Base-by-base conservation (phyloP, 371 early-diverging fungal genomes). In the Rhizopus sp. region DNA sequence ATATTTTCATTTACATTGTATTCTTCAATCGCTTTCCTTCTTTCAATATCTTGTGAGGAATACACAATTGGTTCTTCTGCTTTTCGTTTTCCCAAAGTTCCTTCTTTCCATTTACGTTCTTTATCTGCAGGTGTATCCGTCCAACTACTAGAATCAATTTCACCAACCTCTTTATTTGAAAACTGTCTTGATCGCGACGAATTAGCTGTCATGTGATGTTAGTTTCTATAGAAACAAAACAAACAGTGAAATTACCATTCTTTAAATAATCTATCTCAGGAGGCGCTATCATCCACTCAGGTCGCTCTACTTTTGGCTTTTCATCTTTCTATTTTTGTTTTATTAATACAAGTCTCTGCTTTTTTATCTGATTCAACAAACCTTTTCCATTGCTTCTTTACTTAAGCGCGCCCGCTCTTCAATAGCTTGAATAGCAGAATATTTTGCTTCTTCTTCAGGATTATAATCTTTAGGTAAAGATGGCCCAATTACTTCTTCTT, bases 261-360 rank as follows among this genome's bases (percentile, higher is more conserved):
- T 68, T 70, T 34, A 83, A 55, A 44, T 83, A 69, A 50, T 81
- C 73, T 0, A 83, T 69, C 49, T 83, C 81, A 15, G 88, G 88
- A 30, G 88, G 88, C 1, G 83, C 73, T 39, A 84, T 53, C 88
- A 88, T 88, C 88, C 88, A 88, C 47, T 86, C 87, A 12, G 75
- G 82, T 57, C 88, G 75, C 32, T 75, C 68, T 2, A 72, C 59
- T 55, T 79, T 83, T n/a, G 31, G 31, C 7, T 57, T 33, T n/a
- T 50, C 60, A 17, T 62, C 55, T 58, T 63, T 54, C 56, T 66
- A 38, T 37, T 52, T 54, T 17, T 50, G 35, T 53, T 38, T 49
- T 31, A 53, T 16, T 32, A 31, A 32, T 30, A 41, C 17, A 9
- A 23, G 23, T 2, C 23, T 23, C 23, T 23, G 23, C 23, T 31